A percentile compares a stretch with the other conserved stretches of the same genome.
These are phyloP conservation scores for Zopfia rhizophila DNA, from an alignment of 2,329 filamentous ascomycete genomes.

Conservation along the genomic window DNA sequence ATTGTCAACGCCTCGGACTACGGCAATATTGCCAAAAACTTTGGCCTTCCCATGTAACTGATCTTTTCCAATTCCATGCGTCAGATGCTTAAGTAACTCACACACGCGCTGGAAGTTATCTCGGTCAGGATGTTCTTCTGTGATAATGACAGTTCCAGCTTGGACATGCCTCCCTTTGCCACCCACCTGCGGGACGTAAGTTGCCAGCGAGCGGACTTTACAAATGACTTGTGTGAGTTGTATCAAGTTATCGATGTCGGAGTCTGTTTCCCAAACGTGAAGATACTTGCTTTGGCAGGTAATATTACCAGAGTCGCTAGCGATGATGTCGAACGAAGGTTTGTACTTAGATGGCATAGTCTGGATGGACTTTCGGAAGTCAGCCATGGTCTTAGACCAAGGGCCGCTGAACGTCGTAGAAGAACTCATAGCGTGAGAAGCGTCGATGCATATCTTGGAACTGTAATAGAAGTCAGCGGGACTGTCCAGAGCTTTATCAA, in stretches of 20 bases:
- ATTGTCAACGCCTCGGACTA: constrained; percentile 43
- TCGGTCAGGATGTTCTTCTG: constrained; percentile 25
- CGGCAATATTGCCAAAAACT: constrained; percentile 38
- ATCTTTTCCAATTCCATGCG: constrained; percentile 25
- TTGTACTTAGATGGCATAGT: constrained; percentile 39
- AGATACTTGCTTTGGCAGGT: constrained; percentile 35
- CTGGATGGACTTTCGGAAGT: constrained; percentile 35
- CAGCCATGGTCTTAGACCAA: constrained; percentile 35
- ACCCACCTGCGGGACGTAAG: constrained; percentile 4
- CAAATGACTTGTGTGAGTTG: constrained; percentile 44
- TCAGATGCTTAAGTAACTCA: constrained; percentile 40
- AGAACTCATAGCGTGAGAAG: too few species aligned
- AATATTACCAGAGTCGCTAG: constrained; percentile 29
- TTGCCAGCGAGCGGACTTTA: constrained; percentile 24
- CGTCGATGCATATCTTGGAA: too few species aligned
- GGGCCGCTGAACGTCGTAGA: constrained; percentile 41
- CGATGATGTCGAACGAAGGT: constrained; percentile 30
- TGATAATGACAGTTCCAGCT: constrained; percentile 43
- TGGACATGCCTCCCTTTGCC: constrained; percentile 1
- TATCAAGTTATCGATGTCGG: constrained; percentile 43
- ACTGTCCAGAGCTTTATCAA: too few species aligned
- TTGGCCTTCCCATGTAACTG: constrained; percentile 38
- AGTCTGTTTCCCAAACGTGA: constrained; percentile 47
- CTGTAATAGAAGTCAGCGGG: too few species aligned
- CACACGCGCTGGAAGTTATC: constrained; percentile 40